Evolutionary conservation across 352 stramenopile species (phyloP).

Genomic region (Elongisporangium anandrum): DNA sequence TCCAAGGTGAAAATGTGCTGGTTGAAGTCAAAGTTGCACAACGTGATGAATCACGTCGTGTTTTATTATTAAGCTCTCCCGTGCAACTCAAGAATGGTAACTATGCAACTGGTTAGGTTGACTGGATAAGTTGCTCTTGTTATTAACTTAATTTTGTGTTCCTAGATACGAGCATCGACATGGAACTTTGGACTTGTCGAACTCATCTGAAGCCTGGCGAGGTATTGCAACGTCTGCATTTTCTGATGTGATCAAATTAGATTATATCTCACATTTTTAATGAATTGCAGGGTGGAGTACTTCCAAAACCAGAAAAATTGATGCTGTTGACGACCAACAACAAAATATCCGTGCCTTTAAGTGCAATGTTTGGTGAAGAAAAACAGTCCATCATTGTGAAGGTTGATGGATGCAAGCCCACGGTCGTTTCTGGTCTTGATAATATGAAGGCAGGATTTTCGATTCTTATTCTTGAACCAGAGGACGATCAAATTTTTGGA

Average conservation of each 20-base stretch:
- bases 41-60: slow-evolving; percentile 76
- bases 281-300: slow-evolving; percentile 26
- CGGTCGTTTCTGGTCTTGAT: slow-evolving; percentile 68
- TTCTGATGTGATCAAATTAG: not conserved
- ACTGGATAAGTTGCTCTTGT: not conserved
- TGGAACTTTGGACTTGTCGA: slow-evolving; percentile 76
- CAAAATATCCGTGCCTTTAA: slow-evolving; percentile 83
- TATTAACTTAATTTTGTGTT: not conserved
- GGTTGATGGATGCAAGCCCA: slow-evolving; percentile 80
- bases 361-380: slow-evolving; percentile 70
- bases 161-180: slow-evolving; percentile 69
- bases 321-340: slow-evolving; percentile 54
- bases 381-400: slow-evolving; percentile 85
- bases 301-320: slow-evolving; percentile 35
- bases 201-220: slow-evolving; percentile 44
- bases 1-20: slow-evolving; percentile 80
- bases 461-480: slow-evolving; percentile 68
- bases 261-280: no score
- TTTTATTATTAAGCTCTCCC: slow-evolving; percentile 80
- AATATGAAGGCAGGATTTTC: slow-evolving; percentile 52
- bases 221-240: slow-evolving; percentile 13
- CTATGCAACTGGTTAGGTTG: slow-evolving; percentile 4
- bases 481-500: slow-evolving; percentile 43
- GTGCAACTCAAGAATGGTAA: slow-evolving; percentile 86
- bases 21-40: slow-evolving; percentile 88